These are phyloP conservation scores for Talaromyces sp. DNA, from an alignment of 2,329 filamentous ascomycete genomes.

Conservation along the genomic window DNA sequence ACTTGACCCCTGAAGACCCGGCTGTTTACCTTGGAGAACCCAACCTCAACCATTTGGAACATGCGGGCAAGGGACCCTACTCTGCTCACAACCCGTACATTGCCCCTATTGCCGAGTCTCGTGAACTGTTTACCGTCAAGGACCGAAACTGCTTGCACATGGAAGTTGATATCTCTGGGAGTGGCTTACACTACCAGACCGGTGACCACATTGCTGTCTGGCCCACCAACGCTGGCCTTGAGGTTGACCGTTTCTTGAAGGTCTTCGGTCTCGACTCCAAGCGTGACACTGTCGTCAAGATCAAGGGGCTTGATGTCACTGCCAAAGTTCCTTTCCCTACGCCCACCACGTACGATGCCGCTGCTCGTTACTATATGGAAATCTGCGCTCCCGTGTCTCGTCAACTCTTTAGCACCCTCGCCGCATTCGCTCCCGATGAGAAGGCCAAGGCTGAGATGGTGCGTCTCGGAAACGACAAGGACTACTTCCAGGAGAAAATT, in stretches of 20 bases:
- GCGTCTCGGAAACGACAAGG: constrained; percentile 86
- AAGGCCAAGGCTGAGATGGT: constrained; percentile 80
- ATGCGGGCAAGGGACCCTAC: constrained; percentile 78
- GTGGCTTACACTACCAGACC: constrained; percentile 89
- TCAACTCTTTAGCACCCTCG: constrained; percentile 84
- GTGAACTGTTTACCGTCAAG: constrained; percentile 82
- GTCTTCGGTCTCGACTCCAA: constrained; percentile 74
- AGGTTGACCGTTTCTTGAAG: constrained; percentile 85
- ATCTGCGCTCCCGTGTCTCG: constrained; percentile 93
- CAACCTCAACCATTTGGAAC: constrained; percentile 92
- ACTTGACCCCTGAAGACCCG: constrained; percentile 68
- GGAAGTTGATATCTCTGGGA: constrained; percentile 87
- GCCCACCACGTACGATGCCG: constrained; percentile 92
- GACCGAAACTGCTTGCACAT: constrained; percentile 94
- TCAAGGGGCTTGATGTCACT: constrained; percentile 90
- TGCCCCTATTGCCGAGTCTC: constrained; percentile 86
- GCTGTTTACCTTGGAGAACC: constrained; percentile 94
- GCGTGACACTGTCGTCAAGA: constrained; percentile 74
- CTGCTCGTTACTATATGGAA: constrained; percentile 93
- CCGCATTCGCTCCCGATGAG: constrained; percentile 85
- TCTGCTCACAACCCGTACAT: constrained; percentile 97
- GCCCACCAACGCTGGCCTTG: constrained; percentile 90
- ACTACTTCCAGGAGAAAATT: constrained; percentile 88
- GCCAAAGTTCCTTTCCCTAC: constrained; percentile 97
- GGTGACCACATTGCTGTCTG: constrained; percentile 96